Conservation (phyloP, 306 rosid species). For the Ziziphus jujuba region DNA sequence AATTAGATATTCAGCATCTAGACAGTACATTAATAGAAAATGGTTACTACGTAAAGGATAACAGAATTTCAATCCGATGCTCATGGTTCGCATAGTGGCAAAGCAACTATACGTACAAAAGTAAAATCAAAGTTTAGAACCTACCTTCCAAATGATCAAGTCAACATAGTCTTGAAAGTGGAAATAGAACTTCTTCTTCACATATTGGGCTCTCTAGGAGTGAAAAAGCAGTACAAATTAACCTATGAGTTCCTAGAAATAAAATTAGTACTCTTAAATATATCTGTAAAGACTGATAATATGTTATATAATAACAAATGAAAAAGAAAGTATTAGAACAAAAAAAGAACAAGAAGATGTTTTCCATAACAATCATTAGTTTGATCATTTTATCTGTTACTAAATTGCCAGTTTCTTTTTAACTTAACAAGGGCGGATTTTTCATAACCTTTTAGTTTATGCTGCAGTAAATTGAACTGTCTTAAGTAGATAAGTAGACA, state of each 20-base stretch:
- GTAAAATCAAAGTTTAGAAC: conserved; percentile 20
- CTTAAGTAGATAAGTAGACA: no score
- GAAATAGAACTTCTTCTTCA: conserved; percentile 89
- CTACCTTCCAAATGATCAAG: conserved; percentile 93
- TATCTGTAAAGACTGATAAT: background rate
- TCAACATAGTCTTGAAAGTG: conserved; percentile 92
- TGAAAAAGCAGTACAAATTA: conserved; percentile 27
- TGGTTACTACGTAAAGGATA: conserved; percentile 2
- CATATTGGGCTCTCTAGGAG: conserved; percentile 70
- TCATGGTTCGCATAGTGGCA: conserved; percentile 24
- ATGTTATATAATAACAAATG: no score
- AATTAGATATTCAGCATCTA: conserved; percentile 22
- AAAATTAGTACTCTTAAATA: conserved; percentile 9
- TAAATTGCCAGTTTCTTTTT: no score
- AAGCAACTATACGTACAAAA: background rate
- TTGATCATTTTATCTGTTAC: no score
- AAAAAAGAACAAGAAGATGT: no score
- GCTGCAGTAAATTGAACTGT: no score
- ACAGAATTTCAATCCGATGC: conserved; percentile 25
- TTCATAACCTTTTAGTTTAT: no score
- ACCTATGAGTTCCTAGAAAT: conserved; percentile 23
- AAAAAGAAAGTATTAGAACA: no score
- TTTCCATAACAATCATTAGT: no score
- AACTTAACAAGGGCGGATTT: no score
- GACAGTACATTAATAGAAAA: conserved; percentile 8